Evolutionary conservation across 257 asterid species (phyloP), one percentile per base, ranked within the genome.

Genomic region (Knoxia roxburghii): DNA sequence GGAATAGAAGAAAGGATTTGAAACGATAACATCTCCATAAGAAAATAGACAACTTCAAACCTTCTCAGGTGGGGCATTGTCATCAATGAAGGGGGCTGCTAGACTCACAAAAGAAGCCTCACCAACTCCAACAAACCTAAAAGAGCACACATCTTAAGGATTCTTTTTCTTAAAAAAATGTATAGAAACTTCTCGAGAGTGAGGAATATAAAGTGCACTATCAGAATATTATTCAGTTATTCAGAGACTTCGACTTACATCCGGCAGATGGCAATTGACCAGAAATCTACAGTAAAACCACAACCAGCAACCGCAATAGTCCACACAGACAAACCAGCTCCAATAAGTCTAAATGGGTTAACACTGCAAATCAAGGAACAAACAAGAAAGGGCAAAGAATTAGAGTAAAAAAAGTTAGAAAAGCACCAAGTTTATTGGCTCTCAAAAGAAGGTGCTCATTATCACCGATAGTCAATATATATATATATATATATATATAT

Each of bases 91-190:
- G 45, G 97, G 99, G 83, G 99, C 95, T 20, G 97, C 97, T 72
- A 94, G 97, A 84, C 96, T 90, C 68, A 88, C 86, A 69, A 94
- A 93, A 58, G 97, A 94, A 77, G 99, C 99, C 90, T 94, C 99
- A 18, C 99, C 97, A 69, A 94, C 97, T 73, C 99, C 99, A 62
- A 94, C 99, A 55, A 94, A 84, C 99, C 97, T 93, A 78, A 48
- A 61, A 63, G 54, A 53, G 56, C 33, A 62, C 48, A 46, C 20
- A 49, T 67, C 17, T 30, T 52, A 41, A 29, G 12, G 12, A 29
- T n/a, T 2, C 5, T 57, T 20, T 57, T 57, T 18, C 26, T 30
- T 10, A n/a, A n/a, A n/a, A n/a, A n/a, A n/a, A n/a, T n/a, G n/a
- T n/a, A n/a, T n/a, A n/a, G n/a, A 33, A 24, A 24, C 46, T 8